phyloP scores from a whole-genome alignment of 2,329 filamentous ascomycete genomes.

The Pezicula carpinea region DNA sequence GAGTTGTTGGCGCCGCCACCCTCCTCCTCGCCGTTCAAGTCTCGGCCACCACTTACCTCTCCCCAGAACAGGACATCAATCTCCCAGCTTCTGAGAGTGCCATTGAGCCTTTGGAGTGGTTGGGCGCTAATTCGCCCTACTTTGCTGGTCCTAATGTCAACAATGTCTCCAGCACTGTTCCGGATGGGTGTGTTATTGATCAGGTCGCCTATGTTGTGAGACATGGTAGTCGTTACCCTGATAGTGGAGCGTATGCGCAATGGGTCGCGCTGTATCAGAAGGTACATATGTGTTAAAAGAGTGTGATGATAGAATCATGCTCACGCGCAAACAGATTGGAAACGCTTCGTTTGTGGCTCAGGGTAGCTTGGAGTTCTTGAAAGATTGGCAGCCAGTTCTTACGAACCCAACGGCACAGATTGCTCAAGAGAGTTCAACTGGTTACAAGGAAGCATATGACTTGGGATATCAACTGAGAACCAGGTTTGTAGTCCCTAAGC shows the following conservation, averaged over 20 bases:
- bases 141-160: constrained; percentile 52
- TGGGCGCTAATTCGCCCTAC: constrained; percentile 51
- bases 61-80: constrained; percentile 29
- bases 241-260: constrained; percentile 51
- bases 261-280: constrained; percentile 47
- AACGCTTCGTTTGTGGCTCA: constrained; percentile 46
- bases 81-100: constrained; percentile 29
- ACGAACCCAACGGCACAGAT: constrained; percentile 51
- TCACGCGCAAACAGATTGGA: constrained; percentile 39
- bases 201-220: constrained; percentile 55
- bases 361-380: constrained; percentile 51
- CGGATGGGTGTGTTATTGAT: constrained; percentile 53
- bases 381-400: constrained; percentile 53
- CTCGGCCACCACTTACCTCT: constrained; percentile 10
- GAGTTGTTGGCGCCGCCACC: neutral
- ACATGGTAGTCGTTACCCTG: constrained; percentile 61
- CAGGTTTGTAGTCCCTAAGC: constrained; percentile 16
- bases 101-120: constrained; percentile 39
- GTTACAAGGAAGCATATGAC: constrained; percentile 56
- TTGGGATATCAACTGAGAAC: constrained; percentile 49
- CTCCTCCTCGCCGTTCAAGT: constrained; percentile 2
- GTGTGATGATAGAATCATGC: neutral
- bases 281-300: constrained; percentile 28
- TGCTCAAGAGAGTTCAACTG: constrained; percentile 53
- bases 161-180: constrained; percentile 47